Evolutionary conservation across 768 basidiomycete species (phyloP).

Genomic region (Basidioascus undulatus): DNA sequence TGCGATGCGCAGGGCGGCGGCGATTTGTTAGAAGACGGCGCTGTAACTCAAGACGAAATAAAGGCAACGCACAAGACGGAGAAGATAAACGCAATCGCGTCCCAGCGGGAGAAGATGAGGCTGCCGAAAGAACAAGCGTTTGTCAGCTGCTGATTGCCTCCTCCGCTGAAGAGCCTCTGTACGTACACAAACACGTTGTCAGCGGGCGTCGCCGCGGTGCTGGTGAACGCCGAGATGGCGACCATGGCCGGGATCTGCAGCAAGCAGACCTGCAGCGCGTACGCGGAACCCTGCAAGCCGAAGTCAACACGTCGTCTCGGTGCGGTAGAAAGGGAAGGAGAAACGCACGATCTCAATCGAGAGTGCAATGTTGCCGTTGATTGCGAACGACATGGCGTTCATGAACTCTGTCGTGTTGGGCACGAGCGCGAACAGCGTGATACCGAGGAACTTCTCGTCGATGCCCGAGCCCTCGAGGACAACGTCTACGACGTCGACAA

Average conservation of each 20-base stretch:
- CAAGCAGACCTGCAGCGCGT: conserved; percentile 91
- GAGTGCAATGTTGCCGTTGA: conserved; percentile 88
- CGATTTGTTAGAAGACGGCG: too few relatives aligned
- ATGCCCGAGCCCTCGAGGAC: conserved; percentile 73
- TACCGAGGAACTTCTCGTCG: conserved; percentile 89
- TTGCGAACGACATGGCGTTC: conserved; percentile 94
- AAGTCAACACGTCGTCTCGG: not conserved
- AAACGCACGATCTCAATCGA: conserved; percentile 38
- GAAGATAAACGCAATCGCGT: conserved; percentile 77
- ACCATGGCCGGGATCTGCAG: conserved; percentile 98
- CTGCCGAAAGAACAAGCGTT: conserved; percentile 21
- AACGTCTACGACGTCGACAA: conserved; percentile 87
- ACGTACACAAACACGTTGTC: not conserved
- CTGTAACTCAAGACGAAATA: too few relatives aligned
- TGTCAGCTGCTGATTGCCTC: too few relatives aligned
- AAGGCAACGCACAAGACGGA: too few relatives aligned
- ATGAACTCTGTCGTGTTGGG: conserved; percentile 99
- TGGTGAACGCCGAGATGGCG: conserved; percentile 88
- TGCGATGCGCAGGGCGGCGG: too few relatives aligned
- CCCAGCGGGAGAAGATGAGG: conserved; percentile 95
- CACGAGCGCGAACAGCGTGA: conserved; percentile 87
- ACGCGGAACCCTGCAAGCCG: conserved; percentile 67
- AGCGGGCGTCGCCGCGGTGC: conserved; percentile 28
- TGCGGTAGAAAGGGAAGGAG: not conserved
- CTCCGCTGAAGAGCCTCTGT: too few relatives aligned